phyloP scores from a whole-genome alignment of 352 stramenopile genomes.

The Aphanomyces invadans region DNA sequence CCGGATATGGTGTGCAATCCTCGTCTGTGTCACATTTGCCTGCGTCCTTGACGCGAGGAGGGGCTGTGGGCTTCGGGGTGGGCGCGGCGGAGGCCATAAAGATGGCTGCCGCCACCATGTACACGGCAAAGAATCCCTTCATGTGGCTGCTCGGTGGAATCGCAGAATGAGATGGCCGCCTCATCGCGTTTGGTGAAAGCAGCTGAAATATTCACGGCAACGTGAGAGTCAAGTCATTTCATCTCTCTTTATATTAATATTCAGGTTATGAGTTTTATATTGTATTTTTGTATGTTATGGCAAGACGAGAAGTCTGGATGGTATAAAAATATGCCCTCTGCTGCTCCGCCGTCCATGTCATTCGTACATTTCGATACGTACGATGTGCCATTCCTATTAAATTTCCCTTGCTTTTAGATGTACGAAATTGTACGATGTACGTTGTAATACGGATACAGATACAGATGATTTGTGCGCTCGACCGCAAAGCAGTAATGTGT shows the following conservation, averaged over 20 bases:
- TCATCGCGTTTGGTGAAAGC: not conserved
- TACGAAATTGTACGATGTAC: too few species aligned
- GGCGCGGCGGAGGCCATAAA: not conserved
- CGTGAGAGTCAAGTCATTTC: not conserved
- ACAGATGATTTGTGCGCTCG: too few species aligned
- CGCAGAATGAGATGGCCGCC: not conserved
- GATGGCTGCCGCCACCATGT: not conserved
- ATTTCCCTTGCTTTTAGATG: not conserved
- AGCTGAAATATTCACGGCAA: slow-evolving; percentile 5
- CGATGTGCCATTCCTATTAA: too few species aligned
- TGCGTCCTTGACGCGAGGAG: slow-evolving; percentile 3
- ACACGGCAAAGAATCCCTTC: slow-evolving; percentile 1
- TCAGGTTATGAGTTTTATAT: not conserved
- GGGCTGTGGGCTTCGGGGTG: not conserved
- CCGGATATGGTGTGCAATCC: slow-evolving; percentile 62
- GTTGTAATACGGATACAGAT: too few species aligned
- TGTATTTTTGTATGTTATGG: not conserved
- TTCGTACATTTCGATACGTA: too few species aligned
- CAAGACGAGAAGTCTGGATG: not conserved
- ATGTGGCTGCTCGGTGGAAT: not conserved
- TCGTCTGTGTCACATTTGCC: slow-evolving; percentile 35
- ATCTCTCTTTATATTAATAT: not conserved
- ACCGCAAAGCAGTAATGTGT: too few species aligned
- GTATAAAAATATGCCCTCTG: too few species aligned
- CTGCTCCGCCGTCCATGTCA: too few species aligned